Evolutionary conservation across 257 asterid genomes (phyloP).

Genomic region (Fraxinus quadrangulata): DNA sequence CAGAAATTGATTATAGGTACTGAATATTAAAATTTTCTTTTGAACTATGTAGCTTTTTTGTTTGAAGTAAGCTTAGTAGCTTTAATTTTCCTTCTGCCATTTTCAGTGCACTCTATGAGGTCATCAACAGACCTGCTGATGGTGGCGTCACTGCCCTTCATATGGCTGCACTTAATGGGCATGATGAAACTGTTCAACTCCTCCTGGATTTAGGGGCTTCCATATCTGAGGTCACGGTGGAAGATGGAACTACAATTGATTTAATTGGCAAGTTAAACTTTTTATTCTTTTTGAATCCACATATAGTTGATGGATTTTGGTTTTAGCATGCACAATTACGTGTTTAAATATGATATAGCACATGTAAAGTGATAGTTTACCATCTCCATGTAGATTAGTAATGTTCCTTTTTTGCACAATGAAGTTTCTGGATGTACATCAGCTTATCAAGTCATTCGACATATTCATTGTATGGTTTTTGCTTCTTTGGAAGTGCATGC

Average conservation of each 20-base stretch:
- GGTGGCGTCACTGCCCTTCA: slow-evolving; percentile 92
- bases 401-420: neutral
- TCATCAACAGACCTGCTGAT: slow-evolving; percentile 75
- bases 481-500: neutral
- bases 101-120: slow-evolving; percentile 62
- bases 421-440: neutral
- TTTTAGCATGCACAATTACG: neutral
- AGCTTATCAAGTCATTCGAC: neutral
- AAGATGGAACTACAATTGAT: slow-evolving; percentile 85
- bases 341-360: neutral
- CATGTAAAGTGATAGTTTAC: no score
- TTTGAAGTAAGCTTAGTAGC: slow-evolving; percentile 16
- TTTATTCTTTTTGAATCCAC: neutral
- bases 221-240: slow-evolving; percentile 54
- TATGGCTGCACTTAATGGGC: slow-evolving; percentile 90
- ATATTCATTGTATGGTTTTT: neutral
- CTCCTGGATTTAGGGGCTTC: slow-evolving; percentile 87
- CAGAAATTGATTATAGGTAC: slow-evolving; percentile 64
- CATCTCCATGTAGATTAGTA: neutral
- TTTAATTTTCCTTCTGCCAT: slow-evolving; percentile 11
- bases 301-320: neutral
- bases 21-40: slow-evolving; percentile 11
- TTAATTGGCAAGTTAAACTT: slow-evolving; percentile 54
- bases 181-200: slow-evolving; percentile 67
- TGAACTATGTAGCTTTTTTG: neutral